Evolutionary conservation across 495 filamentous ascomycete species (phyloP), one percentile per base, ranked within the genome.

Genomic region (Penicillium chermesinum): DNA sequence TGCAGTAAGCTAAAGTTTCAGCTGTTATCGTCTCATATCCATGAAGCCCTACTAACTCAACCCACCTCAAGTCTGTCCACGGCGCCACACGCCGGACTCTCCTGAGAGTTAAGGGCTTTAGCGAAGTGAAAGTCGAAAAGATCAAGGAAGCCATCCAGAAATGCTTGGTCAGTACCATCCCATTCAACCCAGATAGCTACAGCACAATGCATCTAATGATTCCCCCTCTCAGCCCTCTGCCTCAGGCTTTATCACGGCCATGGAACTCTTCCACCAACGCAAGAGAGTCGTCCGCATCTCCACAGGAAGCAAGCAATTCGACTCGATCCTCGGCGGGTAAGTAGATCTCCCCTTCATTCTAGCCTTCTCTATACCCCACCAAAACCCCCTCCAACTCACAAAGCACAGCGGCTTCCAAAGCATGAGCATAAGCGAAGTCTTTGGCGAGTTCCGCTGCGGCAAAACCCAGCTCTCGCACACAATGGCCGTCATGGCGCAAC

Each of bases 101-200:
- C 25, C 63, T 84, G 46, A 88, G 85, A 61, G 87, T 89, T 61
- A 87, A 86, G 59, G 86, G 86, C 6, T 88, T 89, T 65, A 88
- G 84, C 45, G 87, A 90, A 58, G 74, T 83, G 57, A 89, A 89
- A 64, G 87, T 89, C 10, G 87, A 89, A 48, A 89, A 88, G 60
- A 73, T 90, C 61, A 89, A 88, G 58, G 86, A 89, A 53, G 86
- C 86, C 16, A 77, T 84, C 33, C 71, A 75, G 49, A 90, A 90
- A 57, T 83, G 83, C 49, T 69, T 83, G 57, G 85, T 87, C 66
- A 21, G 12, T n/a, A 7, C 4, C 17, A 35, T 16, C 27, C 3
- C 21, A 8, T 40, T 20, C 7, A 21, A 12, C 21, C 22, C 5
- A 10, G 14, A 7, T 7, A 27, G n/a, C 10, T 32, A 2, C 13